Base-by-base conservation (phyloP, 31 red algal species). In the Asparagopsis taxiformis region DNA sequence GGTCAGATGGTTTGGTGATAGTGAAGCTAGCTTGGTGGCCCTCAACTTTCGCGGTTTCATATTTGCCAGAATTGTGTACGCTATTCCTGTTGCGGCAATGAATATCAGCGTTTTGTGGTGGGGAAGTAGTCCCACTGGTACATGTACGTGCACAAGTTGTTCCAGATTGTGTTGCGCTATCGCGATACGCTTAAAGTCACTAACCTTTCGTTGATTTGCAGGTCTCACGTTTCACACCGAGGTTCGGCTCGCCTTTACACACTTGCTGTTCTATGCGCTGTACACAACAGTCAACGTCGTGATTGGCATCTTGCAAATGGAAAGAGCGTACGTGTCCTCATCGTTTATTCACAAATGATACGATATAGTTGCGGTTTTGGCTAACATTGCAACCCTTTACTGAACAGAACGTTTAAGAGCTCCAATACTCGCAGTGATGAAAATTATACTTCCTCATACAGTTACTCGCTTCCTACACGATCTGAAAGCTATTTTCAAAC, bases 41-140 rank as follows among this genome's bases (percentile, higher is more conserved):
- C 17, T 75, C 2, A 75, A 59, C 24, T 59, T 75, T 55, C 53
- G 71, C 8, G 71, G 41, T 1, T 75, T 44, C 38, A 75, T 59
- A 7, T 16, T 75, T 1, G 13, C 66, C 51, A 36, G 74, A 2
- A 50, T 55, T 22, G 37, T 79, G 15, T 79, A 79, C 41, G 37
- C 60, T 1, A 55, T 79, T 0, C 74, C 74, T 58, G 74, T 79
- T 21, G 43, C 66, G 0, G 61, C 55, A 31, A 16, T 79, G 38
- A 79, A 79, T 56, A 32, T 23, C 0, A 79, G 74, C 30, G 59
- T 79, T 32, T 67, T 64, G 23, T 79, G 59, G 59, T 37, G 64
- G 23, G 74, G 74, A 1, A 50, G 60, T 8, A 52, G 60, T 20
- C 74, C 74, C 25, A 79, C 74, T 36, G 74, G 74, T 30, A 49